Evolutionary conservation across 306 rosid genomes (phyloP).

Genomic region (Mimosa pudica): DNA sequence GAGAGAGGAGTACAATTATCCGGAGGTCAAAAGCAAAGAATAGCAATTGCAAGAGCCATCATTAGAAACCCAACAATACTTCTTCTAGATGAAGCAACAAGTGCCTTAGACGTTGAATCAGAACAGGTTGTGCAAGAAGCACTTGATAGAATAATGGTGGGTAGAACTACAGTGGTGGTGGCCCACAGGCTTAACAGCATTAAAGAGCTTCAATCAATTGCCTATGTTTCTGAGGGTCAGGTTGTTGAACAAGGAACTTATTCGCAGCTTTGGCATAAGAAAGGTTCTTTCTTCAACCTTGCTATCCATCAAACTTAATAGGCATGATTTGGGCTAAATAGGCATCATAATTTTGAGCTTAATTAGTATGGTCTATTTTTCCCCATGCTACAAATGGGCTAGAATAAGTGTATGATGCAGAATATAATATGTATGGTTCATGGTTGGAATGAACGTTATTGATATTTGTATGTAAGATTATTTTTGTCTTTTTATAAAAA

Average conservation of each 20-base stretch:
- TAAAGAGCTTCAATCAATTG: conserved; percentile 58
- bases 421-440: background rate
- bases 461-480: background rate
- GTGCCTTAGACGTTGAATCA: conserved; percentile 62
- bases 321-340: background rate
- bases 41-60: conserved; percentile 59
- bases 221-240: conserved; percentile 63
- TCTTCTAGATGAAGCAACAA: conserved; percentile 58
- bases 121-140: conserved; percentile 59
- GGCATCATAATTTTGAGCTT: background rate
- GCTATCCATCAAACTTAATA: conserved; percentile 42
- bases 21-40: conserved; percentile 66
- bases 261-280: conserved; percentile 55
- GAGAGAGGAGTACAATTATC: conserved; percentile 60
- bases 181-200: conserved; percentile 55
- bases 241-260: conserved; percentile 65
- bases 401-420: background rate
- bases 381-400: background rate
- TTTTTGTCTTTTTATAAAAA: too few species aligned
- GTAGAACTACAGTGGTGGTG: conserved; percentile 51
- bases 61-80: conserved; percentile 51
- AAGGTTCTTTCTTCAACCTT: conserved; percentile 60
- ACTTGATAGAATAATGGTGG: conserved; percentile 48
- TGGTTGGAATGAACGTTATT: background rate
- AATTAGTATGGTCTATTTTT: background rate